Base-by-base conservation (phyloP, 2,329 filamentous ascomycete species). In the Aspergillus japonicus region DNA sequence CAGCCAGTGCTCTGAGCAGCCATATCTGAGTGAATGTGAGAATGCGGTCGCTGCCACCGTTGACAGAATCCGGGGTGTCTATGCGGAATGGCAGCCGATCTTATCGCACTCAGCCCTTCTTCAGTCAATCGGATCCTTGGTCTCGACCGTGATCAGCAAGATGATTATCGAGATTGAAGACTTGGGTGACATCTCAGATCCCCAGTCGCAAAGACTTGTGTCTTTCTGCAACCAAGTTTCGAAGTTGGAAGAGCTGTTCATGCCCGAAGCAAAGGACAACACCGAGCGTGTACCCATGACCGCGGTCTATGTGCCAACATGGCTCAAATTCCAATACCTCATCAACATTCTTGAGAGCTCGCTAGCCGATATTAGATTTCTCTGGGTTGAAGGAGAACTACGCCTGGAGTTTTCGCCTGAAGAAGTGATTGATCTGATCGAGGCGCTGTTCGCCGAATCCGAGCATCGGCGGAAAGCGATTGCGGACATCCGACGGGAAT, bases 261-360 rank as follows among this genome's bases (percentile, higher is more conserved):
- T 80, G 44, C 81, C 81, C 10, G 76, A 81, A 50, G 53, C 65
- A 24, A 54, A 65, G 12, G 72, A 75, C 44, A 70, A 70, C 19
- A 62, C 68, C 5, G 73, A 71, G 35, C 70, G 72, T 6, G 72
- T 82, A 29, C 77, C 78, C n/a, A 83, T 86, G 77, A 85, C 83
- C 4, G 83, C 84, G 24, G 78, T 88, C 10, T 88, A 88, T 63
- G 84, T 85, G 50, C 80, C 82, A 4, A 84, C 83, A 63, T 89
- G 86, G 86, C 77, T 88, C 62, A 85, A 85, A 61, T 88, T 88
- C 68, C 85, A 87, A 69, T 88, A 88, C 65, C 69, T 89, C 55
- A 76, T 81, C 47, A 86, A 88, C 64, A 87, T 89, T 49, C 70
- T 89, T 55, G 86, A 88, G 56, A 83, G 83, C 57, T 85, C 81